Percentiles rank a stretch among this genome's conserved stretches.
Conservation (phyloP, 768 basidiomycete species). For the Kwoniella dejecticola region DNA sequence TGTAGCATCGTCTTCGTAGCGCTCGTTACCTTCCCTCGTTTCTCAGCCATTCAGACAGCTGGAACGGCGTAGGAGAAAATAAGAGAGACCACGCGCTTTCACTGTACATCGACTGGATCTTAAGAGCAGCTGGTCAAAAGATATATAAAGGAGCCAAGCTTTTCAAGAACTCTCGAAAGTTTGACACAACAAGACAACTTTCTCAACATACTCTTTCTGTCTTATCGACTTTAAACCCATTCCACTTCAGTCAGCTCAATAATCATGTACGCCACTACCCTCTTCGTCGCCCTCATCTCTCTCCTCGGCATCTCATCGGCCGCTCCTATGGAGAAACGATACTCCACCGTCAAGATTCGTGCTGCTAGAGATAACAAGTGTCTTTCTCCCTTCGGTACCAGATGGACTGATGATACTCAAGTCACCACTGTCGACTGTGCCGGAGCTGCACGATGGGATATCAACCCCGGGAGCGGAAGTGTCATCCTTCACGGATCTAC, state of each 20-base stretch:
- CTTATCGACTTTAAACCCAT: background rate
- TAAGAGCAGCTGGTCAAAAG: no score
- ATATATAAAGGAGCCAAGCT: no score
- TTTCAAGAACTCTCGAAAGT: no score
- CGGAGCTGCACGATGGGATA: background rate
- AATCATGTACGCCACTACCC: background rate
- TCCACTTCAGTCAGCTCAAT: background rate
- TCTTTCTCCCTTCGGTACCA: background rate
- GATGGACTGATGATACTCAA: slow-evolving; percentile 2
- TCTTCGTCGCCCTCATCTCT: background rate
- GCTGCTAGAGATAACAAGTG: slow-evolving; percentile 12
- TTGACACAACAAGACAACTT: no score
- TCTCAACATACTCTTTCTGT: no score
- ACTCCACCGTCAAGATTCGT: slow-evolving; percentile 8
- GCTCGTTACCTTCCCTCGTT: no score
- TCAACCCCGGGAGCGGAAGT: background rate
- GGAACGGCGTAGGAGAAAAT: no score
- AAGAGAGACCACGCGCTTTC: no score
- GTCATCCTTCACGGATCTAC: slow-evolving; percentile 14
- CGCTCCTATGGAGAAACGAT: slow-evolving; percentile 1
- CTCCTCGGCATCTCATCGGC: background rate
- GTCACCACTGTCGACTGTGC: slow-evolving; percentile 7
- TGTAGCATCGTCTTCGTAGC: background rate
- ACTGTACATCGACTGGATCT: no score
- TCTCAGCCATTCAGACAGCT: no score